Evolutionary conservation across 116 monocot species (phyloP).

Genomic region (Phalaenopsis hybrid): DNA sequence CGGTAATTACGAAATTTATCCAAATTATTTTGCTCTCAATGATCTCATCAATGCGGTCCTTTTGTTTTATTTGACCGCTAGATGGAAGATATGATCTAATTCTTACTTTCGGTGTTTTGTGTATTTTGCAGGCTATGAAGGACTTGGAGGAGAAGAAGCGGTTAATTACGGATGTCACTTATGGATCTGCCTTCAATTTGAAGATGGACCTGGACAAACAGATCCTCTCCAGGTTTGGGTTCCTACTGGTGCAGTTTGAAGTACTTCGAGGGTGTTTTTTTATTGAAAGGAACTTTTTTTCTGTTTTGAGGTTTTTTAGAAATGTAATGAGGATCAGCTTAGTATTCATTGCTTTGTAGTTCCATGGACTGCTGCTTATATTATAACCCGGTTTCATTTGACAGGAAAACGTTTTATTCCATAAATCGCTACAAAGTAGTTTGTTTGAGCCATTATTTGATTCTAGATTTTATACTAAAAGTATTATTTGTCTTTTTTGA

Average conservation of each 20-base stretch:
- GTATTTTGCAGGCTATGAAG: conserved; percentile 16
- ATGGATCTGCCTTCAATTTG: conserved; percentile 51
- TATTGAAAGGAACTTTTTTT: background rate
- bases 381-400: too few species aligned
- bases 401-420: background rate
- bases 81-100: background rate
- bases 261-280: background rate
- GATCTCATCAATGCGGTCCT: background rate
- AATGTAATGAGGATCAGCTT: background rate
- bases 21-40: background rate
- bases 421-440: background rate
- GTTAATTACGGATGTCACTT: conserved; percentile 34
- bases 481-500: background rate
- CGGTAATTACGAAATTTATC: conserved; percentile 27
- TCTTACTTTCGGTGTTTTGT: background rate
- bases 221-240: conserved; percentile 42
- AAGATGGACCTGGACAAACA: conserved; percentile 55
- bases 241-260: background rate
- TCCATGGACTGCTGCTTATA: background rate
- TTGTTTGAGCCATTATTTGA: background rate
- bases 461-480: background rate
- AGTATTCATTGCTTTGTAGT: background rate
- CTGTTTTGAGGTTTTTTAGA: background rate
- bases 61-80: background rate
- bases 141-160: conserved; percentile 49